Evolutionary conservation across 2,329 filamentous ascomycete genomes (phyloP).

Genomic region (Penicillium sp.): DNA sequence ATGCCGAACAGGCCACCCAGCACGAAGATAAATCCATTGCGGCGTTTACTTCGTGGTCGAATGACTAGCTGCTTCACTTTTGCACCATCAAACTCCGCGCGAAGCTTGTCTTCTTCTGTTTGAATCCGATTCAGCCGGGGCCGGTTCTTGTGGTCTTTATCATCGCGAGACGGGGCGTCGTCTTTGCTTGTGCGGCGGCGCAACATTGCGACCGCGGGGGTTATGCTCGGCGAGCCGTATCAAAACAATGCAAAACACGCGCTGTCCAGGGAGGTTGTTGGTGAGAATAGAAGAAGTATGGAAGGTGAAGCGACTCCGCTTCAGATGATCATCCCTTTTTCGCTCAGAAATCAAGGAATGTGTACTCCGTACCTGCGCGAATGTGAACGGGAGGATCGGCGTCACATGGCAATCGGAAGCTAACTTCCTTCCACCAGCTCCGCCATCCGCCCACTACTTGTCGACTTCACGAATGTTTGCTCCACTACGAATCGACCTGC

Average conservation of each 20-base stretch:
- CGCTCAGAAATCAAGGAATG: constrained; percentile 8
- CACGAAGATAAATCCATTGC: constrained; percentile 79
- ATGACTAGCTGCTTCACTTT: constrained; percentile 36
- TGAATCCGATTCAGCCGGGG: constrained; percentile 10
- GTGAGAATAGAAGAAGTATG: constrained; percentile 5
- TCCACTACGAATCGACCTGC: constrained; percentile 8
- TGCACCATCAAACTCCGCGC: constrained; percentile 22
- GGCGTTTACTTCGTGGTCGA: constrained; percentile 63
- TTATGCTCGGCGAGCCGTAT: background rate
- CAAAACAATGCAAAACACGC: background rate
- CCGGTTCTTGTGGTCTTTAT: constrained; percentile 17
- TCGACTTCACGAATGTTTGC: background rate
- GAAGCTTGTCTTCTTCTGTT: constrained; percentile 23
- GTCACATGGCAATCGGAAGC: constrained; percentile 28
- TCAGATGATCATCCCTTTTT: constrained; percentile 1
- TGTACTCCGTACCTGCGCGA: constrained; percentile 6
- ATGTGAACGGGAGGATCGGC: constrained; percentile 22
- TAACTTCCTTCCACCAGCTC: constrained; percentile 9
- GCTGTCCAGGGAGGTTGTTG: background rate
- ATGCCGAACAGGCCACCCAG: constrained; percentile 90
- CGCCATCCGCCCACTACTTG: constrained; percentile 4
- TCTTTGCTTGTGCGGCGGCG: constrained; percentile 47
- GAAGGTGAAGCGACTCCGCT: constrained; percentile 1
- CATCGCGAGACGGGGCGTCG: constrained; percentile 28
- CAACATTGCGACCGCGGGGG: constrained; percentile 34